A percentile compares a stretch with the other conserved stretches of the same genome.
Conservation (phyloP, 257 asterid species). For the Nicotiana knightiana region DNA sequence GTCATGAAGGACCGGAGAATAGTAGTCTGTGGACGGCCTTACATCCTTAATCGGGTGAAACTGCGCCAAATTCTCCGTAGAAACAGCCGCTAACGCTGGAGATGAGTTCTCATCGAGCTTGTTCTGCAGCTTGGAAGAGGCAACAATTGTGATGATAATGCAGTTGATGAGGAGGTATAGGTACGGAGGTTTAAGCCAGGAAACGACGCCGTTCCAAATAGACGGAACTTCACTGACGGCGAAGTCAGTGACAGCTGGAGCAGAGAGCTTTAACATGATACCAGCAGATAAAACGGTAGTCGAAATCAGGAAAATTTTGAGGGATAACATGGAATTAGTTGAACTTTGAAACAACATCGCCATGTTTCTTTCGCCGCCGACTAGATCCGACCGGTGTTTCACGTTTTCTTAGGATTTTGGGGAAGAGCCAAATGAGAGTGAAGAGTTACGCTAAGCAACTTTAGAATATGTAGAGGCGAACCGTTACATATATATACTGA, state of each 20-base stretch:
- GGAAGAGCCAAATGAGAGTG: background rate
- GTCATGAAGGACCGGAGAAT: background rate
- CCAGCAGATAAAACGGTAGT: slow-evolving; percentile 57
- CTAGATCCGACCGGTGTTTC: background rate
- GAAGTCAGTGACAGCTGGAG: slow-evolving; percentile 43
- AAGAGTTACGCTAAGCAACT: background rate
- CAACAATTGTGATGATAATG: slow-evolving; percentile 72
- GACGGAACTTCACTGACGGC: slow-evolving; percentile 49
- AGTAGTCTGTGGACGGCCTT: background rate
- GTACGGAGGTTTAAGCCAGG: slow-evolving; percentile 85
- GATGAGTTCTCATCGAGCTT: slow-evolving; percentile 23
- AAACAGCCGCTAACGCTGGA: background rate
- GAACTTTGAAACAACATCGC: slow-evolving; percentile 21
- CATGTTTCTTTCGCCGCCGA: slow-evolving; percentile 11
- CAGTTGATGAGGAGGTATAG: slow-evolving; percentile 71
- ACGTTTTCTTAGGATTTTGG: background rate
- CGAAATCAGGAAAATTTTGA: slow-evolving; percentile 43
- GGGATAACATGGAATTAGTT: slow-evolving; percentile 13
- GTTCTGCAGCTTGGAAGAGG: slow-evolving; percentile 62
- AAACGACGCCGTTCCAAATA: slow-evolving; percentile 48
- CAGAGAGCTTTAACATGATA: slow-evolving; percentile 40
- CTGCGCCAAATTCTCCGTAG: background rate
- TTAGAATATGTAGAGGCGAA: background rate
- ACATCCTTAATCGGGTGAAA: slow-evolving; percentile 9
- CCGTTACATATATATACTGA: background rate